A percentile compares a stretch with the other conserved stretches of the same genome.
These are phyloP conservation scores for Alternaria burnsii DNA, from an alignment of 2,329 filamentous ascomycete genomes.

Conservation along the genomic window DNA sequence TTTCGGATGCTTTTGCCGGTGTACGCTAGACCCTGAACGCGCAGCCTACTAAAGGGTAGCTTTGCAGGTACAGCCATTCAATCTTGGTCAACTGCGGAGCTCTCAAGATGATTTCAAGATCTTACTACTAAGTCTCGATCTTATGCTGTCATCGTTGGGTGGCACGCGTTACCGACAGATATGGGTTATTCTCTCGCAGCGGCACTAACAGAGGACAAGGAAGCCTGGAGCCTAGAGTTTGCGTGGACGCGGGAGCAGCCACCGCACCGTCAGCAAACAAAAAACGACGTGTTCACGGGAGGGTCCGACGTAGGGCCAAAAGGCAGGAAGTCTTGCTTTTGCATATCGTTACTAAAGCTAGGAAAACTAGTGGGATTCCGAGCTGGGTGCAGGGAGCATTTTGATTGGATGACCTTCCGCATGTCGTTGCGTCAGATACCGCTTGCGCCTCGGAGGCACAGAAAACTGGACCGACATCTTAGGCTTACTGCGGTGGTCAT, in stretches of 20 bases:
- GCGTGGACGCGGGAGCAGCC: slow-evolving; percentile 28
- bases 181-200: not conserved
- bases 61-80: slow-evolving; percentile 2
- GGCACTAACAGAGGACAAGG: not conserved
- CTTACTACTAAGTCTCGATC: not conserved
- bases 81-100: not conserved
- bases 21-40: slow-evolving; percentile 2
- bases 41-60: not conserved
- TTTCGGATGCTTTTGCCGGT: slow-evolving; percentile 6
- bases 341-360: slow-evolving; percentile 2
- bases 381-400: slow-evolving; percentile 11
- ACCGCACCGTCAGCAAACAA: slow-evolving; percentile 17
- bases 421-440: slow-evolving; percentile 9
- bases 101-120: not conserved
- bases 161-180: not conserved
- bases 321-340: slow-evolving; percentile 21
- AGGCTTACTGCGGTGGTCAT: slow-evolving; percentile 4
- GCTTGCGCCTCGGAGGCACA: not conserved
- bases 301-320: slow-evolving; percentile 12
- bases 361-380: slow-evolving; percentile 7
- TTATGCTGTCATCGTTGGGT: not conserved
- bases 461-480: not conserved
- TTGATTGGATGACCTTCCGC: slow-evolving; percentile 12
- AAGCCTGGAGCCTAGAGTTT: slow-evolving; percentile 9
- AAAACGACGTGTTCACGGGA: slow-evolving; percentile 27